Conservation (phyloP, 371 early-diverging fungal species). For the Rhizopus sp. region DNA sequence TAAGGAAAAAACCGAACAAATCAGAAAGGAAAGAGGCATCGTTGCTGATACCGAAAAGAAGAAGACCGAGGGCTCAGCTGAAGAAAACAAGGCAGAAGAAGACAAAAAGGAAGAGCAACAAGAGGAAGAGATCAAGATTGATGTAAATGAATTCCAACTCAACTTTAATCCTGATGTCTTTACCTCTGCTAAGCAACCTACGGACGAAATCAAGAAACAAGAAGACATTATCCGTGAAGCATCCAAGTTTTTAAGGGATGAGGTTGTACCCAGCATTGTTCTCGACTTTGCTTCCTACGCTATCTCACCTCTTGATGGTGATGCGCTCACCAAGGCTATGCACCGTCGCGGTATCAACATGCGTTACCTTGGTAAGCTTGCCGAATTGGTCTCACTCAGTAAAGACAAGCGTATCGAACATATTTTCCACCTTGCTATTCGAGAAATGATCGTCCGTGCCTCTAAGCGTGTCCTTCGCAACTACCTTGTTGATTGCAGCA, state of each 20-base stretch:
- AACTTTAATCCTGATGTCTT: slow-evolving; percentile 85
- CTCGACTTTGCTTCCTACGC: slow-evolving; percentile 74
- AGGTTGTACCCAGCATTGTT: slow-evolving; percentile 72
- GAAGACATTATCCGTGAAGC: slow-evolving; percentile 73
- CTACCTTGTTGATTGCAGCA: slow-evolving; percentile 57
- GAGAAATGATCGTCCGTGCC: slow-evolving; percentile 89
- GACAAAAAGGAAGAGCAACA: slow-evolving; percentile 37
- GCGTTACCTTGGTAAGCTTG: slow-evolving; percentile 88
- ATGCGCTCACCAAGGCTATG: slow-evolving; percentile 78
- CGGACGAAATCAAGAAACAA: slow-evolving; percentile 30
- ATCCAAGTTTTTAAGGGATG: slow-evolving; percentile 73
- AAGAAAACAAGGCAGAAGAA: slow-evolving; percentile 20
- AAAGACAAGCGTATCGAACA: slow-evolving; percentile 61
- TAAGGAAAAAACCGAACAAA: slow-evolving; percentile 57
- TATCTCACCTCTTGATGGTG: slow-evolving; percentile 82
- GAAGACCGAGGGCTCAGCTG: slow-evolving; percentile 13
- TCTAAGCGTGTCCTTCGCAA: slow-evolving; percentile 82
- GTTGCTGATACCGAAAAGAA: slow-evolving; percentile 30
- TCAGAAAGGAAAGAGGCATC: slow-evolving; percentile 50
- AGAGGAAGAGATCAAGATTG: slow-evolving; percentile 55
- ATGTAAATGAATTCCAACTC: slow-evolving; percentile 69
- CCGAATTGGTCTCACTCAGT: slow-evolving; percentile 57
- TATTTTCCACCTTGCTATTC: slow-evolving; percentile 55
- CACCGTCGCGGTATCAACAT: slow-evolving; percentile 96
- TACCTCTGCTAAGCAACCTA: slow-evolving; percentile 49